Base-by-base conservation (phyloP, 2,329 filamentous ascomycete species). In the Aschersonia sp. region DNA sequence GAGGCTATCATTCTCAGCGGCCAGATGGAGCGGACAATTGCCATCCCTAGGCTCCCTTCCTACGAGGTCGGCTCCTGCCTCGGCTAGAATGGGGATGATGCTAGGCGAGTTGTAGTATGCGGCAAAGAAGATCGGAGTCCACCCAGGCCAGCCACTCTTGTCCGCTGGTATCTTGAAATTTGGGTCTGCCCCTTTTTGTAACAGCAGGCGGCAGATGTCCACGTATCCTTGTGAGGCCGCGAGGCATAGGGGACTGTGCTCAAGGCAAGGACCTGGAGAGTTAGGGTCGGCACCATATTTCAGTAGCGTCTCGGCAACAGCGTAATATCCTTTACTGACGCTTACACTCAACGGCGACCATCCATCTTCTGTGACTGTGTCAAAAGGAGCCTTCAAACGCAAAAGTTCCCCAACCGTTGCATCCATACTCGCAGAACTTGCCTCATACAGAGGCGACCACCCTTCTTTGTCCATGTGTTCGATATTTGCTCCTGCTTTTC, bases 401-500 rank as follows among this genome's bases (percentile, higher is more conserved):
- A 38, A 1, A 12, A 38, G 35, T 12, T 38, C 35, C 35, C 35
- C 12, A 38, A 38, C 35, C 1, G 4, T 38, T 38, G 35, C 4
- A 38, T 38, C 35, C 12, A 1, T 38, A 12, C 35, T 4, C 2
- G 35, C 0, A 4, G 3, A 4, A 38, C 3, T 4, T 38, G 35
- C 35, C 3, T 9, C 7, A 12, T 4, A 4, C 7, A 38, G 35
- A 38, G 3, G 35, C 12, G 4, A 38, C 35, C 12, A 7, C 12
- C 4, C 4, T 2, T 1, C 2, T 1, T 38, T 4, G 4, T 4
- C 4, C 4, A 4, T 38, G 3, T 38, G 3, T 38, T 38, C 4
- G 3, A 38, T 38, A 38, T 38, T 38, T 38, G 35, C 35, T 38
- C 35, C 4, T 38, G 4, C 7, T 38, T 38, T 1, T 38, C 12